Percentiles rank a stretch among this genome's conserved stretches.
Evolutionary conservation across 306 rosid species (phyloP).

Genomic region (Hippophae tibetana): DNA sequence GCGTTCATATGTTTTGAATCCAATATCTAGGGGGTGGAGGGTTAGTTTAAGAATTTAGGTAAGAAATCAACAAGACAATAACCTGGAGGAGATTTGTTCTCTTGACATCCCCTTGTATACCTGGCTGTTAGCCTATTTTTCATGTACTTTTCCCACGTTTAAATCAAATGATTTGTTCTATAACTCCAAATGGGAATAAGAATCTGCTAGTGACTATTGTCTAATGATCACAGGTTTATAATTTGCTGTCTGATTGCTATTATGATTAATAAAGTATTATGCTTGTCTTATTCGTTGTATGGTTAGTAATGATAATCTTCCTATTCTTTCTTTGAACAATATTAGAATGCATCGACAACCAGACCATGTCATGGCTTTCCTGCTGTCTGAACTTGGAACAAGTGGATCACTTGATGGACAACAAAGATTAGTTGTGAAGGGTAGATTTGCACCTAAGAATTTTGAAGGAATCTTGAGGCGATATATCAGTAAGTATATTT

Average conservation of each 20-base stretch:
- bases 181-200: too few relatives aligned
- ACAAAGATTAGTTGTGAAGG: slow-evolving; percentile 93
- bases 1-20: too few relatives aligned
- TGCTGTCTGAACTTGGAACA: slow-evolving; percentile 93
- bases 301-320: neutral
- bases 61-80: too few relatives aligned
- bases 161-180: too few relatives aligned
- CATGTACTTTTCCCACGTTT: too few relatives aligned
- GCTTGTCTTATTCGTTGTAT: neutral
- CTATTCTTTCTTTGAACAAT: neutral
- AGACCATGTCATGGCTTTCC: slow-evolving; percentile 91
- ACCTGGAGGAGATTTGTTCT: too few relatives aligned
- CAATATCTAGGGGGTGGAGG: too few relatives aligned
- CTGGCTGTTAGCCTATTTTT: too few relatives aligned
- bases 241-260: neutral
- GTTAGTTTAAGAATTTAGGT: too few relatives aligned
- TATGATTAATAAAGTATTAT: neutral
- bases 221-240: neutral
- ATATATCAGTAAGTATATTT: slow-evolving; percentile 70
- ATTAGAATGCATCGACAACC: slow-evolving; percentile 94
- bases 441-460: slow-evolving; percentile 95
- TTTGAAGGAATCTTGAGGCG: slow-evolving; percentile 95
- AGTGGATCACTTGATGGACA: slow-evolving; percentile 98
- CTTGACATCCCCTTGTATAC: too few relatives aligned
- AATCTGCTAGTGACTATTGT: too few relatives aligned